Evolutionary conservation across 768 basidiomycete species (phyloP).

Genomic region (Boletus subcaerulescens): DNA sequence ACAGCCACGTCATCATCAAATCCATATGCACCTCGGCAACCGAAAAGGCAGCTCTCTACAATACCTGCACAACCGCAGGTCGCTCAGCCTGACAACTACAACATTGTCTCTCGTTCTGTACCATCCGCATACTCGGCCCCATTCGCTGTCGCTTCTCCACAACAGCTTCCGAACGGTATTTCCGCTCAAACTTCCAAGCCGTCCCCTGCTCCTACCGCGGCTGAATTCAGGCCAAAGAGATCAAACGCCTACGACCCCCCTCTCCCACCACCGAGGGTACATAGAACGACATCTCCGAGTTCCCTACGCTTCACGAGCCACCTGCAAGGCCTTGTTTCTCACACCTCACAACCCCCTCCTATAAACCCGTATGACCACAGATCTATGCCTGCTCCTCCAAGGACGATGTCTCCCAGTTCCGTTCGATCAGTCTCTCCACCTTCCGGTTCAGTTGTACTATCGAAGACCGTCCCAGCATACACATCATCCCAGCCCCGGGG

Average conservation of each 20-base stretch:
- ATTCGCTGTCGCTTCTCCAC: constrained; percentile 11
- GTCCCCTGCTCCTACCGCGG: constrained; percentile 38
- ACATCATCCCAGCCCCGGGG: constrained; percentile 26
- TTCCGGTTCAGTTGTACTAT: constrained; percentile 39
- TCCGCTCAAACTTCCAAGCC: constrained; percentile 29
- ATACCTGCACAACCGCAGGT: constrained; percentile 20
- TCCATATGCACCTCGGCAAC: constrained; percentile 21
- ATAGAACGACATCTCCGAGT: constrained; percentile 24
- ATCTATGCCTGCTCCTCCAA: constrained; percentile 17
- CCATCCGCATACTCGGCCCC: constrained; percentile 25
- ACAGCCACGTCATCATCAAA: constrained; percentile 14
- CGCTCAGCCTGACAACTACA: constrained; percentile 35
- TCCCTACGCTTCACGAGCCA: constrained; percentile 23
- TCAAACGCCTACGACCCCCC: constrained; percentile 79
- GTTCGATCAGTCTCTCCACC: constrained; percentile 23
- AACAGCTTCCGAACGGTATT: constrained; percentile 17
- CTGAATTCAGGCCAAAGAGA: constrained; percentile 60
- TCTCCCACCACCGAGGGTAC: constrained; percentile 48
- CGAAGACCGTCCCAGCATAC: constrained; percentile 18
- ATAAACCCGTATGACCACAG: constrained; percentile 20
- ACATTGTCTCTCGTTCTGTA: constrained; percentile 21
- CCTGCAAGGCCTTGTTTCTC: constrained; percentile 11
- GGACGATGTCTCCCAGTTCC: constrained; percentile 32
- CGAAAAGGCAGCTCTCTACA: constrained; percentile 7
- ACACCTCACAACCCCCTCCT: constrained; percentile 8